These are phyloP conservation scores for Dimocarpus longan DNA, from an alignment of 345 rosid genomes.

Conservation along the genomic window DNA sequence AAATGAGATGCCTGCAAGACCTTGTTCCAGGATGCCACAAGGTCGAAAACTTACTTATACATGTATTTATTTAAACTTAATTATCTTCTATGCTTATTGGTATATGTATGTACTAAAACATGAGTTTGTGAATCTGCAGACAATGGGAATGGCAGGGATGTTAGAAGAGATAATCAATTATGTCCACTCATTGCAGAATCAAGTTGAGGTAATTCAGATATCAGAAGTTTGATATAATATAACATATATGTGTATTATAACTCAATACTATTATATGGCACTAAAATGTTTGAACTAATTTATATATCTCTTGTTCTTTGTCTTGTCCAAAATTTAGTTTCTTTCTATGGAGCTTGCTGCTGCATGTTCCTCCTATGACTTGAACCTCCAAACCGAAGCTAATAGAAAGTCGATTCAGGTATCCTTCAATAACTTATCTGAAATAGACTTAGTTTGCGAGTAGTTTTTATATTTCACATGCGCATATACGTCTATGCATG, in stretches of 20 bases:
- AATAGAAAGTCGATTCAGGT: conserved; percentile 33
- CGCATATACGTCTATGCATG: neutral
- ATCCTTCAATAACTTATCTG: neutral
- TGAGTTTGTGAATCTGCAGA: conserved; percentile 34
- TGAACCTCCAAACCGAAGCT: conserved; percentile 23
- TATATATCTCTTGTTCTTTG: neutral
- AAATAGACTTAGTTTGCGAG: too few relatives aligned
- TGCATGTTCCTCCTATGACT: conserved; percentile 34
- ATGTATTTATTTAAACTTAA: neutral
- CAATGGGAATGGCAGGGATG: conserved; percentile 77
- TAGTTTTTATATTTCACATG: too few relatives aligned
- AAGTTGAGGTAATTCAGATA: conserved; percentile 55
- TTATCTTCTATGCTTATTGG: neutral
- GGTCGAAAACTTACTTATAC: conserved; percentile 21
- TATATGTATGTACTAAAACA: neutral
- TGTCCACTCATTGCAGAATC: conserved; percentile 68
- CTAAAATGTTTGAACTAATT: conserved; percentile 15
- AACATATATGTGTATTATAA: neutral
- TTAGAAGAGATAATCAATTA: conserved; percentile 66
- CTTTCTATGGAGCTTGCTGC: conserved; percentile 63
- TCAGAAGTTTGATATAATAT: neutral
- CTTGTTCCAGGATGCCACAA: conserved; percentile 63
- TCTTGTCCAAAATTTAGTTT: conserved; percentile 37
- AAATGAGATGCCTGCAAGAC: conserved; percentile 48
- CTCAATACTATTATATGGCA: neutral